These are phyloP conservation scores for Zasmidium cellare DNA, from an alignment of 2,329 filamentous ascomycete species.

Conservation along the genomic window DNA sequence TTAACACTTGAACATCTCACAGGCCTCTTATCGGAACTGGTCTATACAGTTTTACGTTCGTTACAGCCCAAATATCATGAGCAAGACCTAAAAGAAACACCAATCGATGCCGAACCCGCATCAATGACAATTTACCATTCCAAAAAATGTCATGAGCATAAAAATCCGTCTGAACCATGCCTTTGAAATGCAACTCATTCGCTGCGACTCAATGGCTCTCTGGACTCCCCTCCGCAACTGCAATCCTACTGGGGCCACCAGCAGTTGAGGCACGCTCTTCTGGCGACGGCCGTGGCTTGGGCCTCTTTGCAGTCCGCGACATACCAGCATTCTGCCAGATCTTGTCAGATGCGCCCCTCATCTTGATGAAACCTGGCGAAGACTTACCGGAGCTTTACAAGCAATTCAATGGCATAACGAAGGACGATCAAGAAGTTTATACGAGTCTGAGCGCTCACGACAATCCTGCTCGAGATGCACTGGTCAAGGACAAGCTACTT, in stretches of 20 bases:
- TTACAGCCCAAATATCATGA: no score
- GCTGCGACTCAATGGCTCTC: conserved; percentile 21
- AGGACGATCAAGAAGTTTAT: conserved; percentile 14
- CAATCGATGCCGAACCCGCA: no score
- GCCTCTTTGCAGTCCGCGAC: conserved; percentile 18
- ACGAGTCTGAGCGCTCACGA: conserved; percentile 15
- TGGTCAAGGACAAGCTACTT: conserved; percentile 20
- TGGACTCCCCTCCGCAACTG: conserved; percentile 9
- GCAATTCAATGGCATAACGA: conserved; percentile 15
- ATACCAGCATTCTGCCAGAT: conserved; percentile 18
- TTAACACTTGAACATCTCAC: no score
- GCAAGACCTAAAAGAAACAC: no score
- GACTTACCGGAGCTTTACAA: conserved; percentile 25
- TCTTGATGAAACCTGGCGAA: conserved; percentile 23
- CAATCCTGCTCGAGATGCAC: conserved; percentile 14
- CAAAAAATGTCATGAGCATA: background rate
- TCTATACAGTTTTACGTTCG: no score
- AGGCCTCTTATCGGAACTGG: no score
- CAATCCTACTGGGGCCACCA: conserved; percentile 16
- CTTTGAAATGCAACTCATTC: conserved; percentile 8
- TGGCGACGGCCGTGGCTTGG: conserved; percentile 21
- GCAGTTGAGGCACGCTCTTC: conserved; percentile 14
- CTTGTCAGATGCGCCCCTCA: conserved; percentile 18
- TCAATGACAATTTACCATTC: no score
- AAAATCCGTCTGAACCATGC: background rate